These are phyloP conservation scores for Aeminium ludgeri DNA, from an alignment of 495 filamentous ascomycete species.

Conservation along the genomic window DNA sequence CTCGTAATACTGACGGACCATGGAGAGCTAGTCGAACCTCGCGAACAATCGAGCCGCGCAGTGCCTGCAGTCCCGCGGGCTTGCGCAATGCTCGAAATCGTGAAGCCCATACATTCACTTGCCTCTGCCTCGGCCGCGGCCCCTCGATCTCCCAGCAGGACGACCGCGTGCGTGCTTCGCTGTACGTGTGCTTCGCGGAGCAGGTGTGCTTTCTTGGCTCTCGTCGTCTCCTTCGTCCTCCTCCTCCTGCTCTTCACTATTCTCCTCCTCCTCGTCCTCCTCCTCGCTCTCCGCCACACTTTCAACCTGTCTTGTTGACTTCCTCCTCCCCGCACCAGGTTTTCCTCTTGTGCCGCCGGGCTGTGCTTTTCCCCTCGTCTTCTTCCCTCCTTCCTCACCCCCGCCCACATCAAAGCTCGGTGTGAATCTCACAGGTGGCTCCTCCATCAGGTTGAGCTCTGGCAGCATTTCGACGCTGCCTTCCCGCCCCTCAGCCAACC, in stretches of 20 bases:
- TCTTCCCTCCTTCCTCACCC: constrained; percentile 7
- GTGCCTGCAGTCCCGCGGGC: too few relatives aligned
- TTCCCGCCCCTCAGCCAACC: constrained; percentile 34
- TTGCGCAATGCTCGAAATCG: too few relatives aligned
- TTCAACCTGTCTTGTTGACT: constrained; percentile 9
- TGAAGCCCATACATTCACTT: not conserved
- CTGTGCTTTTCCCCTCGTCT: not conserved
- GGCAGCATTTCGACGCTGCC: constrained; percentile 39
- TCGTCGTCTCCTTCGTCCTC: constrained; percentile 24
- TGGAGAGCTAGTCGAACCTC: too few relatives aligned
- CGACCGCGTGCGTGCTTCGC: not conserved
- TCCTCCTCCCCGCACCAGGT: not conserved
- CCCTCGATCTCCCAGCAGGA: not conserved
- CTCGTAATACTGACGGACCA: too few relatives aligned
- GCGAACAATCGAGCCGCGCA: too few relatives aligned
- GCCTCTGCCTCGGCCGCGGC: constrained; percentile 2
- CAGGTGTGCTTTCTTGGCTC: constrained; percentile 3
- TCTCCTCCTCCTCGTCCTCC: constrained; percentile 20
- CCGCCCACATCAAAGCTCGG: constrained; percentile 15
- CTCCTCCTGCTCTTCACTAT: constrained; percentile 19
- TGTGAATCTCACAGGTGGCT: constrained; percentile 12
- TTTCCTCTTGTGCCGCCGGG: constrained; percentile 1
- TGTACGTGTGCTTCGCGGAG: constrained; percentile 3
- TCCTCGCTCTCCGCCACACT: constrained; percentile 20
- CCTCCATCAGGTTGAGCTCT: constrained; percentile 19